Conservation (phyloP, 768 basidiomycete genomes). For the Galerina marginata region DNA sequence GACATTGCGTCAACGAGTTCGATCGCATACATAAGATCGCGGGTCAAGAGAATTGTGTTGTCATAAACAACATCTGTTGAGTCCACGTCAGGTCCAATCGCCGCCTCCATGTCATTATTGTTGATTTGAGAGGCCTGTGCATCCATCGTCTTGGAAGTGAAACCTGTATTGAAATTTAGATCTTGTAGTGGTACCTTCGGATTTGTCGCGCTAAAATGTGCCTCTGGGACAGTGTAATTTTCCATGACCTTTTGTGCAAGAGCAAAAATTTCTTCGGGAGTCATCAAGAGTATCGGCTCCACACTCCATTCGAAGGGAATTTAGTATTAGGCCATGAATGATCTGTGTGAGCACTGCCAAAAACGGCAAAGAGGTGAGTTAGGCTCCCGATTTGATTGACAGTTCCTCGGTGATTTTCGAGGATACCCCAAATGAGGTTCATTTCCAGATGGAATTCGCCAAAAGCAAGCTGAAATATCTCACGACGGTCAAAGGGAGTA, state of each 20-base stretch:
- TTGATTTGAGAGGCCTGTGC: too few species aligned
- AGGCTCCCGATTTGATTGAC: slow-evolving; percentile 29
- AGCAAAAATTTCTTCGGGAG: neutral
- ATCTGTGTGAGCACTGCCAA: slow-evolving; percentile 38
- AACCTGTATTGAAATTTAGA: neutral
- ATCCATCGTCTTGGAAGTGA: too few species aligned
- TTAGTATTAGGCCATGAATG: slow-evolving; percentile 34
- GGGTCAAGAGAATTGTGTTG: slow-evolving; percentile 32
- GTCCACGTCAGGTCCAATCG: neutral
- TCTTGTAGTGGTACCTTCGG: neutral
- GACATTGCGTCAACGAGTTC: slow-evolving; percentile 34
- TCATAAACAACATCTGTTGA: slow-evolving; percentile 11
- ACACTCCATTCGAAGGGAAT: slow-evolving; percentile 30
- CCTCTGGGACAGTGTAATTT: slow-evolving; percentile 24
- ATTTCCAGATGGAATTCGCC: slow-evolving; percentile 39
- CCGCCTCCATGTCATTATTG: neutral
- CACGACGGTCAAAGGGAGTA: slow-evolving; percentile 23
- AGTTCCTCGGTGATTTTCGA: slow-evolving; percentile 33
- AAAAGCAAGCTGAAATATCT: slow-evolving; percentile 33
- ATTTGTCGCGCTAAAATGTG: neutral
- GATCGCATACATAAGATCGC: slow-evolving; percentile 34
- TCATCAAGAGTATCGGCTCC: neutral
- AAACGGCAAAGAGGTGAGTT: slow-evolving; percentile 31
- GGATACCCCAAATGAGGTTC: slow-evolving; percentile 35
- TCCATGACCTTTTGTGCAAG: slow-evolving; percentile 19